Evolutionary conservation across 139 green algal genomes (phyloP), one percentile per base, ranked within the genome.

Genomic region (Auxenochlorella protothecoides): DNA sequence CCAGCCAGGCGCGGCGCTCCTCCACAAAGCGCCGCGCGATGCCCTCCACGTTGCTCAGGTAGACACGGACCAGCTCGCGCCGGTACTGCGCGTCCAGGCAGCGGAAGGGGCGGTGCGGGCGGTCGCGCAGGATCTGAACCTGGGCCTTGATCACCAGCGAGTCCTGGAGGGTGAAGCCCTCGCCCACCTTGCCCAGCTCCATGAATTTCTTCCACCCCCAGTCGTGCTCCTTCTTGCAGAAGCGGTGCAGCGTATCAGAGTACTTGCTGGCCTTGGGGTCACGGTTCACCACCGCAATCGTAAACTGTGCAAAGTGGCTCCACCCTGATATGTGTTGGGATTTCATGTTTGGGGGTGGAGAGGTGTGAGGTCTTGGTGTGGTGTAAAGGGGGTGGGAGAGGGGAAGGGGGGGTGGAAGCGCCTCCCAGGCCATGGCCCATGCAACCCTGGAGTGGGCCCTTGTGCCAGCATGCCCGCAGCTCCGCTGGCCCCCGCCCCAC

Each of bases 131-230:
- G 27, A 95, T 89, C 78, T 96, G 89, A 3, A 98, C 92, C 78
- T 98, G 94, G 12, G 92, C 94, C 81, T 97, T 97, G 85, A 98
- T 98, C 54, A 97, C 85, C 11, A 98, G 83, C 8, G 88, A 96
- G 81, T 96, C 92, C 5, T 84, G 76, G 44, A 93, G 85, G 3
- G 89, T 95, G 81, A 98, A 98, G 12, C 94, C 93, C 64, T 98
- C 94, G 67, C 92, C 65, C 60, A 98, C 83, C 77, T 94, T 94
- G 56, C 54, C 71, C 27, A 91, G 76, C 78, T 94, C 88, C 90
- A 98, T 98, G 84, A 98, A 98, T 84, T 98, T 98, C 84, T 98
- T 98, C 94, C 94, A 98, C 0, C 94, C 94, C 94, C 94, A 98
- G 80, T 98, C 94, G 77, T 98, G 93, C 86, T 98, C 94, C 85